A percentile compares a stretch with the other conserved stretches of the same genome.
Evolutionary conservation across 2,329 filamentous ascomycete genomes (phyloP).

Genomic region (Diaporthe capsici): DNA sequence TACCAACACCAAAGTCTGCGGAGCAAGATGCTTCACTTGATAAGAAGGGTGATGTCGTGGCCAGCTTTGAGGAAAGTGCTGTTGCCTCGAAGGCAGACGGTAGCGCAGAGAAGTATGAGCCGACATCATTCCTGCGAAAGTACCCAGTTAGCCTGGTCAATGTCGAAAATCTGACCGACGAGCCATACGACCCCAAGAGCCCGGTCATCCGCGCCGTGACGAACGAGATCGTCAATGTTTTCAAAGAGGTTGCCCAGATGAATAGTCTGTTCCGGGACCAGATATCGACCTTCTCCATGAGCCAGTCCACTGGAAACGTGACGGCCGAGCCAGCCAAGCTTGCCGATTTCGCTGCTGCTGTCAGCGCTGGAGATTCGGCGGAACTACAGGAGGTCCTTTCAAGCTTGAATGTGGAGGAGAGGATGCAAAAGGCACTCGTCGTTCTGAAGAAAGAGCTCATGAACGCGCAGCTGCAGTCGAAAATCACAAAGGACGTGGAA

Average conservation of each 20-base stretch:
- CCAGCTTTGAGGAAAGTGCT: conserved; percentile 91
- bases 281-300: conserved; percentile 97
- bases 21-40: conserved; percentile 70
- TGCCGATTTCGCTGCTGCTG: conserved; percentile 96
- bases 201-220: conserved; percentile 91
- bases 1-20: conserved; percentile 63
- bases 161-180: conserved; percentile 91
- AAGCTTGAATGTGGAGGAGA: conserved; percentile 90
- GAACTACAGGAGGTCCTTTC: conserved; percentile 94
- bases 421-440: conserved; percentile 90
- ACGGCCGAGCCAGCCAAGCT: conserved; percentile 95
- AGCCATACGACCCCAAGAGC: conserved; percentile 91
- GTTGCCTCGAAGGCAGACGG: conserved; percentile 71
- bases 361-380: conserved; percentile 91
- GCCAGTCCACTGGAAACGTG: conserved; percentile 93
- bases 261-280: conserved; percentile 98
- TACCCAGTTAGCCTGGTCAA: conserved; percentile 95
- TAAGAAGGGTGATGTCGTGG: conserved; percentile 93
- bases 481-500: conserved; percentile 98
- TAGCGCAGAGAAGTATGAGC: conserved; percentile 77
- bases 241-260: conserved; percentile 94
- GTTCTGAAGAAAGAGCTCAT: conserved; percentile 98
- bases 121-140: conserved; percentile 90
- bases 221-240: conserved; percentile 98
- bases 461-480: conserved; percentile 96